Base-by-base conservation (phyloP, 805 yeast species). In the Novakomyces olei region DNA sequence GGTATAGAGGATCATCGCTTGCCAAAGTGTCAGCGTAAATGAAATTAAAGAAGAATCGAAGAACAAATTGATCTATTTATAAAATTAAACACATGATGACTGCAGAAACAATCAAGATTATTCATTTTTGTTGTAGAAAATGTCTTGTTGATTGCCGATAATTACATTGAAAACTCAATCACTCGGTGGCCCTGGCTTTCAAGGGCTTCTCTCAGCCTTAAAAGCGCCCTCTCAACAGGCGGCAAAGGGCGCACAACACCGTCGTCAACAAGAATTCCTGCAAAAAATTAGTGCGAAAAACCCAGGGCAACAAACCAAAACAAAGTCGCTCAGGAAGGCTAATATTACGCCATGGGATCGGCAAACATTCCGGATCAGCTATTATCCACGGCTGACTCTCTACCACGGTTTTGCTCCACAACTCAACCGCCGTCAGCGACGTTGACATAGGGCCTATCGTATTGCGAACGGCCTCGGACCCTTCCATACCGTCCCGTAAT, bases 161-260 rank as follows among this genome's bases (percentile, higher is more conserved):
- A 33, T 22, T 38, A 38, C n/a, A n/a, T n/a, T n/a, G n/a, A n/a
- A n/a, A 15, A 58, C 32, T 61, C 62, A 29, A 68, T 53, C 7
- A 65, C 56, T 36, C 62, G 64, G 42, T 65, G 69, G 18, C 75
- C 67, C 1, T 77, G 72, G 1, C 53, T 61, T 35, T 55, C 49
- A 43, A 77, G 60, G 41, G 67, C 69, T 5, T 54, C 62, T 12
- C 55, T 72, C 4, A 67, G 63, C 31, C 55, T 52, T 38, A 67
- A 55, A 45, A 77, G 54, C 8, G 60, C 67, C 38, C 72, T 53
- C 4, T 48, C 41, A 12, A 69, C 57, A 6, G 74, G 72, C 1
- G 75, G 74, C 19, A 63, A 63, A 8, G 74, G 73, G 36, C 55
- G 50, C 9, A 62, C 56, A 18, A 48, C 41, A 5, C 54, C 52